Evolutionary conservation across 495 filamentous ascomycete species (phyloP).

Genomic region (Poronia punctata): DNA sequence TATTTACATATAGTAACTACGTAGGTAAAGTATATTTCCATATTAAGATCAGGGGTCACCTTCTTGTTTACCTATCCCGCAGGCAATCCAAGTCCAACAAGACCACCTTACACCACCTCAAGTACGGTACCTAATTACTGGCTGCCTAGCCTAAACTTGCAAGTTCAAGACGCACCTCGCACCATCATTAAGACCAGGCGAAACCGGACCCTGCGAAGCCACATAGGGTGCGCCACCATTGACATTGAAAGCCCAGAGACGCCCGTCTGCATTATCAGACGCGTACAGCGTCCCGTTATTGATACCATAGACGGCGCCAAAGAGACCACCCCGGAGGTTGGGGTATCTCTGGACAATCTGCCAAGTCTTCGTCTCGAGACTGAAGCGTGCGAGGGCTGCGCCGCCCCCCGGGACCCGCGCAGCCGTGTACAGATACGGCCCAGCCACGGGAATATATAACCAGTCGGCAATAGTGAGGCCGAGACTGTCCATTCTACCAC

Average conservation of each 20-base stretch:
- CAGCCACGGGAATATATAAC: slow-evolving; percentile 10
- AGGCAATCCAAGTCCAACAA: too few relatives aligned
- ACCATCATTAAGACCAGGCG: slow-evolving; percentile 7
- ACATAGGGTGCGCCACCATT: slow-evolving; percentile 2
- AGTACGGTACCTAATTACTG: too few relatives aligned
- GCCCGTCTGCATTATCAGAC: slow-evolving; percentile 8
- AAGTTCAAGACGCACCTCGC: slow-evolving; percentile 12
- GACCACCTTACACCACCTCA: too few relatives aligned
- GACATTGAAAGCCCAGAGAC: slow-evolving; percentile 12
- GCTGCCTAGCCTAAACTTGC: slow-evolving; percentile 1
- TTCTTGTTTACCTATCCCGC: too few relatives aligned
- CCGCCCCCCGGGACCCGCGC: slow-evolving; percentile 3
- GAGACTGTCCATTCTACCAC: slow-evolving; percentile 5
- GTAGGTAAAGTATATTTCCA: too few relatives aligned
- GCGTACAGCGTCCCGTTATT: slow-evolving; percentile 14
- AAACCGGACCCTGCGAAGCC: slow-evolving; percentile 7
- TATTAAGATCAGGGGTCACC: too few relatives aligned
- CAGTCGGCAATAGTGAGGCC: slow-evolving; percentile 7
- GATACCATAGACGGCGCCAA: slow-evolving; percentile 10
- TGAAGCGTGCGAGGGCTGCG: slow-evolving; percentile 10
- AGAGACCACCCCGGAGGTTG: not conserved
- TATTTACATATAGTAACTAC: too few relatives aligned
- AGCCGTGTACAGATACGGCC: slow-evolving; percentile 7
- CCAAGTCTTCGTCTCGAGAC: slow-evolving; percentile 8
- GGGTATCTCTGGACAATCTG: slow-evolving; percentile 5